Base-by-base conservation (phyloP, 2,329 filamentous ascomycete species). In the Cercospora nicotianae region DNA sequence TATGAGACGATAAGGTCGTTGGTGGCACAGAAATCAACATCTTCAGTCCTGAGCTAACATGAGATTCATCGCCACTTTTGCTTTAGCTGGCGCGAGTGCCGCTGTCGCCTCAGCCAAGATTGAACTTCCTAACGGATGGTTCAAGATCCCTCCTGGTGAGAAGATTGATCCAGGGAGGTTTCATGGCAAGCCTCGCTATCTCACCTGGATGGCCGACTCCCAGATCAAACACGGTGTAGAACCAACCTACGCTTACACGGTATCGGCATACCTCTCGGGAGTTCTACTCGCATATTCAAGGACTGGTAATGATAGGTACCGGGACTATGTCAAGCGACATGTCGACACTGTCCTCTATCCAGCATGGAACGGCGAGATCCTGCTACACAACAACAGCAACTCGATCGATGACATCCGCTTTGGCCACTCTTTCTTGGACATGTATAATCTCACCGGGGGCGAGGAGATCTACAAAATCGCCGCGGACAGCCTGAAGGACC, bases 291-390 rank as follows among this genome's bases (percentile, higher is more conserved):
- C 72, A 26, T 74, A 72, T 59, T 65, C 71, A 12, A 65, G 70
- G 10, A 74, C 72, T 16, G 64, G 66, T 9, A 68, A 74, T 28
- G 63, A 67, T 3, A 73, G 72, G 36, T 73, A 74, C 63, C 64
- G 42, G 5, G 67, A 69, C 30, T 73, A 78, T 66, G 83, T 85
- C 65, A 84, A 84, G 76, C 83, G 81, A 53, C 84, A 79, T 70
- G 79, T 83, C 63, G 83, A 83, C 65, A 81, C 79, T 5, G 81
- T 79, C 1, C 81, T 79, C 20, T 67, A 75, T 23, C 80, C 81
- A 65, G 78, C 75, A 0, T 75, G 78, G 30, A 77, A 73, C 28
- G 71, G 72, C 23, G 67, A 66, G 3, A 67, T 72, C 13, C 28
- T 67, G 9, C 36, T 63, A 1, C 66, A 64, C 65, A 67, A 69